These are phyloP conservation scores for Exophiala bonariae DNA, from an alignment of 2,329 filamentous ascomycete species.

Conservation along the genomic window DNA sequence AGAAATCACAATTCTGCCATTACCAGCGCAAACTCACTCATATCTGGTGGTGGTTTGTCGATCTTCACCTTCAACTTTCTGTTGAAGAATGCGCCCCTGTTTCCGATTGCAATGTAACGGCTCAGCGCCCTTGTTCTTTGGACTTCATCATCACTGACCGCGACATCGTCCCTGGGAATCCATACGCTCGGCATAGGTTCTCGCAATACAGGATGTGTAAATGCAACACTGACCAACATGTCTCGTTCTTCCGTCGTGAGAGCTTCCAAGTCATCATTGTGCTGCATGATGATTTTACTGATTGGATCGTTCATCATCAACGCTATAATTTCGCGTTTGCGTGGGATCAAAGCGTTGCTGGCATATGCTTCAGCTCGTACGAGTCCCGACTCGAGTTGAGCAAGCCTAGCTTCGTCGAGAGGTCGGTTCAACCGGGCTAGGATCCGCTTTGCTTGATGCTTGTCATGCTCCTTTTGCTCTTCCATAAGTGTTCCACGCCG, in stretches of 20 bases:
- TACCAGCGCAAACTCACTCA: conserved; percentile 31
- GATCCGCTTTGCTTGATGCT: conserved; percentile 13
- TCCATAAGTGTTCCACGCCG: conserved; percentile 13
- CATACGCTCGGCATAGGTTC: conserved; percentile 26
- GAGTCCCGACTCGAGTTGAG: conserved; percentile 9
- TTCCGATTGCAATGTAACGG: conserved; percentile 23
- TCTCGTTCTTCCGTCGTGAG: conserved; percentile 25
- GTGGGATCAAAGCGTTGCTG: conserved; percentile 12
- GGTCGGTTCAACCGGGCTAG: conserved; percentile 14
- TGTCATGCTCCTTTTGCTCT: conserved; percentile 12
- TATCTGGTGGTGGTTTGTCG: conserved; percentile 34
- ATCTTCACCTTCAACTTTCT: conserved; percentile 30
- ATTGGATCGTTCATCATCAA: conserved; percentile 21
- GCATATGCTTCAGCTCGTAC: conserved; percentile 6
- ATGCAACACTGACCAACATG: conserved; percentile 26
- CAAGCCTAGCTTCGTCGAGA: conserved; percentile 12
- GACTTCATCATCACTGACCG: conserved; percentile 27
- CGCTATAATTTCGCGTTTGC: conserved; percentile 10
- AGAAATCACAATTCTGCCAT: conserved; percentile 28
- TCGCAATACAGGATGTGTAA: conserved; percentile 28
- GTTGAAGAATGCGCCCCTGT: conserved; percentile 28
- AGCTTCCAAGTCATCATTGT: conserved; percentile 27
- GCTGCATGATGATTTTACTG: conserved; percentile 25
- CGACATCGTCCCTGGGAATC: conserved; percentile 27
- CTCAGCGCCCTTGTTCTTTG: conserved; percentile 23